Evolutionary conservation across 768 basidiomycete genomes (phyloP), one percentile per base, ranked within the genome.

Genomic region (Cubamyces sp.): DNA sequence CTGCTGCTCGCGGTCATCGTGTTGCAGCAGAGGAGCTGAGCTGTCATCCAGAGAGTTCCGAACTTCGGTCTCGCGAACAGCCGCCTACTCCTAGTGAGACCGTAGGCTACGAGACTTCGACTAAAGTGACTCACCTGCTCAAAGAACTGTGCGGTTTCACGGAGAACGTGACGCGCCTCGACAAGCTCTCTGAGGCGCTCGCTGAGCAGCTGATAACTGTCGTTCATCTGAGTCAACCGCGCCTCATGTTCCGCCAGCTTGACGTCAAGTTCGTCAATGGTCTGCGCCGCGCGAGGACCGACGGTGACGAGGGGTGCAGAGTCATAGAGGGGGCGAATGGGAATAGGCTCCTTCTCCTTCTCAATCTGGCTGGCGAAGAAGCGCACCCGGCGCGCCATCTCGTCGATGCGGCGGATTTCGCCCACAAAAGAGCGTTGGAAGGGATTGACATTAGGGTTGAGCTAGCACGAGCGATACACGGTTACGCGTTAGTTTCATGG

Each of bases 401-500:
- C 96, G 74, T 97, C 96, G 62, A 96, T 84, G 65, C 92, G 88
- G 40, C 97, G 88, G 66, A 99, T 94, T 74, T 97, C 96, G 39
- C 91, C 93, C 63, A 97, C 93, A 75, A 96, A 99, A 5, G 96
- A 95, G 65, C 97, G 92, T 81, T 99, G 96, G 80, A 98, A 99
- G 18, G 96, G 92, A 75, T 96, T 98, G 69, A 98, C 87, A 64
- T 85, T 86, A 14, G 96, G 93, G 76, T 98, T 98, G 68, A 98
- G 79, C 96, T 98, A 72, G 12, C 42, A 21, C 16, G 18, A 43
- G 42, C 2, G 12, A 5, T 19, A 43, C 2, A 43, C 42, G 42
- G 12, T 43, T 43, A 43, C 5, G 16, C 34, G 42, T 18, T 18
- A 7, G 19, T 15, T 19, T 14, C 3, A 37, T 28, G 25, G 21